Base-by-base conservation (phyloP, 352 stramenopile species). In the Pythium monospermum region DNA sequence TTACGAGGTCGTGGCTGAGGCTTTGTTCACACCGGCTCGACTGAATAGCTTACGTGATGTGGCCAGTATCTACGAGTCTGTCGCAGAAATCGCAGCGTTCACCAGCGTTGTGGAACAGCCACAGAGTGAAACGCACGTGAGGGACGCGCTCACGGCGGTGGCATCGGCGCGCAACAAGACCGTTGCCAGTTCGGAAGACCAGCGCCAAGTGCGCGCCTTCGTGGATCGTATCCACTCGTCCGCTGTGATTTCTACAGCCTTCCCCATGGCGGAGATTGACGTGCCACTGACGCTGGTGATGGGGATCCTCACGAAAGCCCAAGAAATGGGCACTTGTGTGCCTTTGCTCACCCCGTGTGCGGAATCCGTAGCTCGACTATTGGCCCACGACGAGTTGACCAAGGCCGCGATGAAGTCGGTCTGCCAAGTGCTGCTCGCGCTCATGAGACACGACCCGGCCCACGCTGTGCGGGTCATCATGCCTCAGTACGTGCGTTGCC, bases 351-450 rank as follows among this genome's bases (percentile, higher is more conserved):
- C 59, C 23, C 61, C 59, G 10, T 83, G 62, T 46, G 67, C 71
- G n/a, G 60, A 57, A 7, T 63, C 63, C 6, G 59, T 83, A 19
- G 64, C 68, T 2, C 68, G 59, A 5, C 46, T 87, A 21, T 41
- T 87, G 3, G 49, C 71, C 23, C 56, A 57, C 1, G 57, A 69
- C 15, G 69, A 58, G 7, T 49, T 88, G 43, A 82, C 72, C 15
- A 90, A 87, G 68, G 52, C 67, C 26, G 55, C 69, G 5, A 85
- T 85, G 64, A 73, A 70, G 25, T 49, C 59, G 19, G 43, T 91
- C 26, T 91, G 82, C 49, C 82, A 88, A 56, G 75, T 81, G 23
- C 60, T 91, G 26, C 41, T 93, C 23, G 61, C 67, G 15, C 49
- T 88, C 4, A 76, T 89, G 57, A 79, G 76, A 35, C 56, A 62